Conservation (phyloP, 2,329 filamentous ascomycete species). For the Chrysoporthe deuterocubensis region DNA sequence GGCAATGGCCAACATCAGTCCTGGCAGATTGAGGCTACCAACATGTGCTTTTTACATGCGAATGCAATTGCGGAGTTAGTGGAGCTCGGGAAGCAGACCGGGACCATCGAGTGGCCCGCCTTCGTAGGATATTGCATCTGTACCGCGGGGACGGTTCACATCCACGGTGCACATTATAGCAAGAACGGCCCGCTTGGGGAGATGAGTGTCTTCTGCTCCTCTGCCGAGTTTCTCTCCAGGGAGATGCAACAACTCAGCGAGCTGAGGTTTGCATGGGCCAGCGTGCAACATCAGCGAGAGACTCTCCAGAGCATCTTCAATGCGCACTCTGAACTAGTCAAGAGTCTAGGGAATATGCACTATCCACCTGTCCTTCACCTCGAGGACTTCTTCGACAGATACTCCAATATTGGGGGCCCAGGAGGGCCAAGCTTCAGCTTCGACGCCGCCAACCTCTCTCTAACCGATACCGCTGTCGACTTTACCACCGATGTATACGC, state of each 20-base stretch:
- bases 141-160: constrained; percentile 85
- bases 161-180: constrained; percentile 82
- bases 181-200: constrained; percentile 49
- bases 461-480: constrained; percentile 69
- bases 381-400: constrained; percentile 87
- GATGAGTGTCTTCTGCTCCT: constrained; percentile 66
- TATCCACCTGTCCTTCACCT: constrained; percentile 82
- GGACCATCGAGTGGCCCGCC: constrained; percentile 80
- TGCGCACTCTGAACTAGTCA: constrained; percentile 81
- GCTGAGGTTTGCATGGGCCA: constrained; percentile 75
- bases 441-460: constrained; percentile 74
- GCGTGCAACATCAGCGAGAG: constrained; percentile 78
- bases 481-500: constrained; percentile 60
- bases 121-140: constrained; percentile 87
- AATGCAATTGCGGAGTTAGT: constrained; percentile 86
- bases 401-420: constrained; percentile 59
- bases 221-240: constrained; percentile 71
- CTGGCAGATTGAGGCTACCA: constrained; percentile 91
- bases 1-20: constrained; percentile 84
- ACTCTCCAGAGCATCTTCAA: constrained; percentile 77
- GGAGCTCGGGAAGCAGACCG: constrained; percentile 75
- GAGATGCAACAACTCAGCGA: constrained; percentile 82
- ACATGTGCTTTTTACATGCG: constrained; percentile 83
- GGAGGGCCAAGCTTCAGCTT: constrained; percentile 67
- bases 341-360: constrained; percentile 69